These are phyloP conservation scores for Suhomyces bribrorum DNA, from an alignment of 1,139 yeast species.

Conservation along the genomic window DNA sequence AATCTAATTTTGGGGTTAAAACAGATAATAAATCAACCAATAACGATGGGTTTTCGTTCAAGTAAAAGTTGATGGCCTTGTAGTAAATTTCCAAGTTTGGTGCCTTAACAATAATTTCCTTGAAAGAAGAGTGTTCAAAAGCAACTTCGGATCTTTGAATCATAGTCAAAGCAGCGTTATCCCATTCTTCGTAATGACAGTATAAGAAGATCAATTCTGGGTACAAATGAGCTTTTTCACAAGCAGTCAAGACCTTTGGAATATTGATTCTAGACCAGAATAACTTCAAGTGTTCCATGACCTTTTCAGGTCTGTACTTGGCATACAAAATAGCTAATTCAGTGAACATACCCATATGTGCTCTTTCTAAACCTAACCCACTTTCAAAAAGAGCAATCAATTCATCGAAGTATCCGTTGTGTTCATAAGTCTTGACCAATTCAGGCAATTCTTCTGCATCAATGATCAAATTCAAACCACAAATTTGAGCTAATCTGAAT, in stretches of 20 bases:
- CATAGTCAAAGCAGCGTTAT: slow-evolving; percentile 97
- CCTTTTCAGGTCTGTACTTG: slow-evolving; percentile 86
- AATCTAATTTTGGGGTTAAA: slow-evolving; percentile 87
- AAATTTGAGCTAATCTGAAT: slow-evolving; percentile 95
- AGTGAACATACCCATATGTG: slow-evolving; percentile 99
- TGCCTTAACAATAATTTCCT: slow-evolving; percentile 92
- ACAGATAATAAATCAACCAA: slow-evolving; percentile 84
- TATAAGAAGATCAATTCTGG: slow-evolving; percentile 94
- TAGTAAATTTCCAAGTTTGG: slow-evolving; percentile 95
- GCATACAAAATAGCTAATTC: slow-evolving; percentile 89
- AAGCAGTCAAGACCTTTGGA: slow-evolving; percentile 94
- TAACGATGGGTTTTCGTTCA: slow-evolving; percentile 88
- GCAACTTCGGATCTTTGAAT: slow-evolving; percentile 93
- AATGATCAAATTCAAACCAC: slow-evolving; percentile 95
- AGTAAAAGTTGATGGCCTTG: slow-evolving; percentile 93
- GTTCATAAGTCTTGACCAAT: slow-evolving; percentile 82
- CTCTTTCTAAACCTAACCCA: slow-evolving; percentile 95
- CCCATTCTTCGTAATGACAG: slow-evolving; percentile 99
- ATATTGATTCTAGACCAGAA: slow-evolving; percentile 98
- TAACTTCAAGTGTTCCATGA: slow-evolving; percentile 93
- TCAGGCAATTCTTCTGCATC: slow-evolving; percentile 97
- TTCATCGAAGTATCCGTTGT: slow-evolving; percentile 89
- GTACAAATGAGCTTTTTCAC: slow-evolving; percentile 93
- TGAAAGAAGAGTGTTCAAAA: slow-evolving; percentile 90
- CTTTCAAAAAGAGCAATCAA: slow-evolving; percentile 90